Evolutionary conservation across 352 stramenopile genomes (phyloP).

Genomic region (Globisporangium yorkense): DNA sequence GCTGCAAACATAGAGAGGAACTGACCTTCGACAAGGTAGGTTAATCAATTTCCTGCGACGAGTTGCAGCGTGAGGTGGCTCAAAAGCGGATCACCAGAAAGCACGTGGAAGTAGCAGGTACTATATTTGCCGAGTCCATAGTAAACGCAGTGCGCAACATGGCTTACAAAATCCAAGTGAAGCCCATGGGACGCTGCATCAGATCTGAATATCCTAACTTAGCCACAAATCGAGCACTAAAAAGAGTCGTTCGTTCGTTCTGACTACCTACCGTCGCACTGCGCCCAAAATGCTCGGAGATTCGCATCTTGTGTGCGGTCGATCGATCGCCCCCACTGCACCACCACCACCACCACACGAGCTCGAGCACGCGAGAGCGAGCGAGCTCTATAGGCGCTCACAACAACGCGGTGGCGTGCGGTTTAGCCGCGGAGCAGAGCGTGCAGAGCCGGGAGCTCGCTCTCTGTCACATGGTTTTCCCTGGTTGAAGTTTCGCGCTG

Average conservation of each 20-base stretch:
- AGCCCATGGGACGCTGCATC: neutral
- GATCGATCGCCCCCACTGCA: too few species aligned
- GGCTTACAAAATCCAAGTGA: neutral
- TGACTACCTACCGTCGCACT: too few species aligned
- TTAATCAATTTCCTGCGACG: neutral
- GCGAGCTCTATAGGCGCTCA: too few species aligned
- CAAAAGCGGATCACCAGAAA: neutral
- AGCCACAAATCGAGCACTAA: neutral
- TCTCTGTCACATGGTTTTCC: neutral
- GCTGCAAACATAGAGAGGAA: neutral
- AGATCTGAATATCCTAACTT: neutral
- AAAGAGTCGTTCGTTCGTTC: too few species aligned
- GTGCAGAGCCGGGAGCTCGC: too few species aligned
- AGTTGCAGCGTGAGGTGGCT: neutral
- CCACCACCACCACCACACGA: too few species aligned
- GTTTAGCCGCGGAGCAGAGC: too few species aligned
- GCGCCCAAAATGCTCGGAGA: too few species aligned
- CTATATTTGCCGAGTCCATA: neutral
- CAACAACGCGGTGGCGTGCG: too few species aligned
- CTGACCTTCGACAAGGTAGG: neutral
- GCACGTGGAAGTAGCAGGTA: neutral
- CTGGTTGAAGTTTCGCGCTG: neutral
- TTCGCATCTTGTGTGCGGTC: too few species aligned
- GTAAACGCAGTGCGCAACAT: neutral
- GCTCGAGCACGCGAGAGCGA: too few species aligned